Evolutionary conservation across 495 filamentous ascomycete genomes (phyloP), one percentile per base, ranked within the genome.

Genomic region (Neohortaea acidophila): DNA sequence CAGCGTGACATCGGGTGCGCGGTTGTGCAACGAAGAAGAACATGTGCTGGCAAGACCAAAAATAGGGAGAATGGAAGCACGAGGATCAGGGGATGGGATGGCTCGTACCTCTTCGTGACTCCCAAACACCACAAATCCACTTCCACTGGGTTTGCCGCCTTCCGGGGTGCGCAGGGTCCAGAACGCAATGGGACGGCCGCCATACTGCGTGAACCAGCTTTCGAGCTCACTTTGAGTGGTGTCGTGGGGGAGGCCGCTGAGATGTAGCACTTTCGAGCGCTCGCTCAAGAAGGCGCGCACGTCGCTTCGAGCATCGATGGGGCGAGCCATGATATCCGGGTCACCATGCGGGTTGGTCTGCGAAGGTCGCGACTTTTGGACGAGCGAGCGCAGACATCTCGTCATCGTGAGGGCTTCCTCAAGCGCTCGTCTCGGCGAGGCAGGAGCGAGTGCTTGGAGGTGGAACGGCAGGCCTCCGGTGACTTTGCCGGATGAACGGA

Each of bases 131-230:
- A 87, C 89, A 59, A 97, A 97, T 18, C 89, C 89, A 29, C 86
- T 86, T 14, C 89, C 89, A 6, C 87, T 96, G 14, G 89, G 89
- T 66, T 97, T 97, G 63, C 94, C 87, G 59, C 96, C 89, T 58
- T 97, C 89, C 9, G 89, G 89, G 15, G 89, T 96, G 28, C 89
- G 83, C 36, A 97, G 67, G 14, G 89, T 97, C 87, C 87, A 97
- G 61, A 97, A 97, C 15, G 87, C 87, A 64, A 96, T 96, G n/a
- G 89, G 89, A 13, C 89, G 81, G 29, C 89, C 89, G 39, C 89
- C 87, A 52, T 92, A 97, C 56, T 97, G 89, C 18, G 89, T 97
- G 59, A 94, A 97, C 89, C 89, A 97, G 59, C 84, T 93, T 63
- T 96, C 89, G 23, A 97, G 67, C 60, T 96, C 89, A 12, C 85